Evolutionary conservation across 352 stramenopile species (phyloP), one percentile per base, ranked within the genome.

Genomic region (Phytophthora nicotianae): DNA sequence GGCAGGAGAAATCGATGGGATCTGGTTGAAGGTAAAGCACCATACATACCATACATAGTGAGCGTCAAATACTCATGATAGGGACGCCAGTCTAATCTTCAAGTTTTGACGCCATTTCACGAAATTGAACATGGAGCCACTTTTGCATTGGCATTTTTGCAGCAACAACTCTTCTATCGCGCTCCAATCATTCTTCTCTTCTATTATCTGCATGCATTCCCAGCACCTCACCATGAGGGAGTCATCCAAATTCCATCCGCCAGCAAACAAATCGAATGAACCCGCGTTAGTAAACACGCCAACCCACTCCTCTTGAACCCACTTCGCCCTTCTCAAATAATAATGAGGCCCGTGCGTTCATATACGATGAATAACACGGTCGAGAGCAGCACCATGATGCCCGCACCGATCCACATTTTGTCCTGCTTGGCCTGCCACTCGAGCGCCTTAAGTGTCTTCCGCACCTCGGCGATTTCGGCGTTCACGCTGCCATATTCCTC

Each of bases 401-500:
- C 83, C 1, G 85, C 81, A 7, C 64, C 79, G 49, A 93, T 93
- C 83, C 85, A 93, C 72, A 93, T 81, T 41, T 77, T 76, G 58
- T 93, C 85, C 56, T 90, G 80, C 8, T 65, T 81, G 11, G 85
- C 81, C 45, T 93, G 85, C 85, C 85, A 93, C 74, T 91, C 56
- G 23, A 73, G 70, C 13, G 68, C 70, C 60, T 84, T 87, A n/a
- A 93, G 71, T 13, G 70, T 69, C 61, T 86, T 79, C 2, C 74
- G 65, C 38, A 93, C 81, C 57, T 81, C 65, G 1, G 33, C 61
- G 21, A 93, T 77, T 58, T 91, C 77, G 1, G 77, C 62, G 24
- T 86, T 79, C 3, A 91, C 77, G 41, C 70, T 71, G 14, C 71
- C 67, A 43, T 77, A 91, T 49, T 93, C 83, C 23, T 84, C 60